Conservation (phyloP, 768 basidiomycete genomes). For the Austroboletus festivus region DNA sequence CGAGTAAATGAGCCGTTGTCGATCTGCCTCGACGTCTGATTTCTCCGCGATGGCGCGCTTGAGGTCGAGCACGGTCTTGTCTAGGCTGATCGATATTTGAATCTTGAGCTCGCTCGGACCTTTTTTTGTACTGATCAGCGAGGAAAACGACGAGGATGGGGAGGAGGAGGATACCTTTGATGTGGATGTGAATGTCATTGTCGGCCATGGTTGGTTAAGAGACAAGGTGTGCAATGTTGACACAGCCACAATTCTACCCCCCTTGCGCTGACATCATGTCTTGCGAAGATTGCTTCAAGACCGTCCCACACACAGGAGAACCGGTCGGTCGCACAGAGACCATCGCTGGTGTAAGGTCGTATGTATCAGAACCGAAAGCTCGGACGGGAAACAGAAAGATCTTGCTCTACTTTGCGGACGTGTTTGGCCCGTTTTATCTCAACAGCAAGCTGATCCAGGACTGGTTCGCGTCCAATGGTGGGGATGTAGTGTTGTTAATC, state of each 20-base stretch:
- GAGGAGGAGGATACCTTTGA: constrained; percentile 53
- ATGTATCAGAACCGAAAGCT: constrained; percentile 47
- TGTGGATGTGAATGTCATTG: constrained; percentile 60
- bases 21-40: constrained; percentile 80
- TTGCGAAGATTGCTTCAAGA: constrained; percentile 51
- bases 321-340: constrained; percentile 37
- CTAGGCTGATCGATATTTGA: constrained; percentile 73
- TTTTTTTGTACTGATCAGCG: constrained; percentile 18
- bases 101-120: constrained; percentile 94
- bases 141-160: too few relatives aligned
- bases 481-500: neutral
- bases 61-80: constrained; percentile 86
- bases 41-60: constrained; percentile 86
- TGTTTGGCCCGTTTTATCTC: constrained; percentile 56
- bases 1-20: constrained; percentile 90
- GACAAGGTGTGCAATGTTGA: neutral
- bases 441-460: constrained; percentile 63
- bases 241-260: constrained; percentile 24
- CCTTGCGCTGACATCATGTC: constrained; percentile 26
- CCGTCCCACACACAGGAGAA: constrained; percentile 50
- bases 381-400: constrained; percentile 37
- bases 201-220: constrained; percentile 46
- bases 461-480: constrained; percentile 62
- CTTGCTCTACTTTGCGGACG: constrained; percentile 56
- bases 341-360: constrained; percentile 45